Conservation (phyloP, 176 grass and related monocot species). For the Rhynchospora tenuis region DNA sequence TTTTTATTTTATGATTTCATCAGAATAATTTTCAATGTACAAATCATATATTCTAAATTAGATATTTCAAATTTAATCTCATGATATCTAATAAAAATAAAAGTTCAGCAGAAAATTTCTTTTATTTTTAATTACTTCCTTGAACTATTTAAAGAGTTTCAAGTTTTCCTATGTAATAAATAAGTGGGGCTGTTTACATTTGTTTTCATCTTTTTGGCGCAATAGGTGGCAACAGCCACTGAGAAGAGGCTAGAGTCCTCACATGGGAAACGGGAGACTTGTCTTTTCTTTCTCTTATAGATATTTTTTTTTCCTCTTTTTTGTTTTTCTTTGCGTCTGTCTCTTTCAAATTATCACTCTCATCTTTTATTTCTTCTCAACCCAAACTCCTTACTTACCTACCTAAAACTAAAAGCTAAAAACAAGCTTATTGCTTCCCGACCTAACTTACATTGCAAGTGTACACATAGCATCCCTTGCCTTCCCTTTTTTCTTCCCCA, state of each 20-base stretch:
- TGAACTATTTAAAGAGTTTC: not conserved
- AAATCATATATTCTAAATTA: too few relatives aligned
- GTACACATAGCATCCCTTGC: not conserved
- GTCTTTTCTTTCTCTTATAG: not conserved
- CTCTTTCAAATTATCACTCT: not conserved
- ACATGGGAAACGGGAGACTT: not conserved
- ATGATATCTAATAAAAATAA: too few relatives aligned
- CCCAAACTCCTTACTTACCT: not conserved
- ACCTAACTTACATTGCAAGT: slow-evolving; percentile 9
- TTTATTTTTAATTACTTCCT: too few relatives aligned
- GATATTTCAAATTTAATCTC: too few relatives aligned
- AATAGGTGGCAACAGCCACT: not conserved
- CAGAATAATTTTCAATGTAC: too few relatives aligned
- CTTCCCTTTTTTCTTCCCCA: not conserved
- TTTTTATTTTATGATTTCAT: too few relatives aligned
- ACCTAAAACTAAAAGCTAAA: slow-evolving; percentile 1
- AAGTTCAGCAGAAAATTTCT: too few relatives aligned
- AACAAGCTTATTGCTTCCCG: not conserved
- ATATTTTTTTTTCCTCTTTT: not conserved
- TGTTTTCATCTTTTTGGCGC: slow-evolving; percentile 8
- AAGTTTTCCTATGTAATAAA: not conserved
- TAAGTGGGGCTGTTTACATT: not conserved
- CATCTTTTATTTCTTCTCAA: not conserved
- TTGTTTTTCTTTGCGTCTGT: not conserved
- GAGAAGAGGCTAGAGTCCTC: not conserved